phyloP scores from a whole-genome alignment of 148 eudicot genomes.

The Rhododendron simsii region DNA sequence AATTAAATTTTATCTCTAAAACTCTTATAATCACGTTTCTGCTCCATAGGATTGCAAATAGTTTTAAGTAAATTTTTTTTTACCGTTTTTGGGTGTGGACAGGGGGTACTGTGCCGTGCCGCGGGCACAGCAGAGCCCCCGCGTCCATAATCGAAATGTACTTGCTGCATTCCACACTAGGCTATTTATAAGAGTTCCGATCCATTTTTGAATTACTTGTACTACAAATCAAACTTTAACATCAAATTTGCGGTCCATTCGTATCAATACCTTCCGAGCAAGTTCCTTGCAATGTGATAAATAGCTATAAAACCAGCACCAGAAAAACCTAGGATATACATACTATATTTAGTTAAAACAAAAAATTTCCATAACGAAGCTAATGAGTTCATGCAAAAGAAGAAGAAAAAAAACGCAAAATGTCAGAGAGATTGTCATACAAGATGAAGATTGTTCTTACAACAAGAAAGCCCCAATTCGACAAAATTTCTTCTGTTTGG shows the following conservation, averaged over 20 bases:
- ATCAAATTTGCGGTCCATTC: not conserved
- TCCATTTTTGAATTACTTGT: not conserved
- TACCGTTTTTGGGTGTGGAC: too few relatives aligned
- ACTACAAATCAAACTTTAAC: not conserved
- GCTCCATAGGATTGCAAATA: too few relatives aligned
- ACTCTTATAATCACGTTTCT: too few relatives aligned
- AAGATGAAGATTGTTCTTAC: conserved; percentile 11
- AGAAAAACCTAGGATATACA: not conserved
- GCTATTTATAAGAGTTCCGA: not conserved
- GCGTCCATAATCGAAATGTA: not conserved
- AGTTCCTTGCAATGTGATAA: not conserved
- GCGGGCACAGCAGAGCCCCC: too few relatives aligned
- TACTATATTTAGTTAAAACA: not conserved
- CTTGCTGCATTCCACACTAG: not conserved
- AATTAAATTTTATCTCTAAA: too few relatives aligned
- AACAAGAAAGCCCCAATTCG: not conserved
- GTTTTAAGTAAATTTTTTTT: too few relatives aligned
- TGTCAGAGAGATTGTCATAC: conserved; percentile 1
- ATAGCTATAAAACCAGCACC: not conserved
- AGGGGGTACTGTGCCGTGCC: too few relatives aligned
- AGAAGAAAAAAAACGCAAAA: not conserved
- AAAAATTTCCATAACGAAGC: not conserved
- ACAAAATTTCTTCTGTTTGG: conserved; percentile 1
- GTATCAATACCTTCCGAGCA: not conserved
- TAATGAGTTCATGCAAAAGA: not conserved